phyloP scores from a whole-genome alignment of 305 asterid species.

The Coffea humblotiana region DNA sequence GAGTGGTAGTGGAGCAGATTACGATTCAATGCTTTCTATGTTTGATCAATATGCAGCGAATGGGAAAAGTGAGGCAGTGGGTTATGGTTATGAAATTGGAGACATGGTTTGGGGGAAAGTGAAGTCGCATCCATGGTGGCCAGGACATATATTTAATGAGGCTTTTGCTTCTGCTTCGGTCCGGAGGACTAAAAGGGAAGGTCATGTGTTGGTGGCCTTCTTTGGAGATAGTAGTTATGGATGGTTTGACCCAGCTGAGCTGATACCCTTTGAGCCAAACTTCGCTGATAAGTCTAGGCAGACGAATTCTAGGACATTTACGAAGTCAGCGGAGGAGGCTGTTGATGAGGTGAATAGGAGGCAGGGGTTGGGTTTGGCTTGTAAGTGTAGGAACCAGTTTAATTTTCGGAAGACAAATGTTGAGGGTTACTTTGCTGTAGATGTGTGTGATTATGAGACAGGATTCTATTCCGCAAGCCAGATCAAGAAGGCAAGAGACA shows the following conservation, averaged over 20 bases:
- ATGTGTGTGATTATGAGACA: slow-evolving; percentile 61
- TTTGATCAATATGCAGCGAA: slow-evolving; percentile 62
- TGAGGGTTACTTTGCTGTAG: slow-evolving; percentile 62
- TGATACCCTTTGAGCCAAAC: slow-evolving; percentile 71
- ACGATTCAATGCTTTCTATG: slow-evolving; percentile 59
- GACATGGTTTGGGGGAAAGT: slow-evolving; percentile 99
- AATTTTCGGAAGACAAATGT: slow-evolving; percentile 55
- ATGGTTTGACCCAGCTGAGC: slow-evolving; percentile 81
- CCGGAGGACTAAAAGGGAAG: slow-evolving; percentile 67
- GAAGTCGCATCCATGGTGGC: slow-evolving; percentile 99
- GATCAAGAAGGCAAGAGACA: slow-evolving; percentile 62
- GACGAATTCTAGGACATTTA: slow-evolving; percentile 47
- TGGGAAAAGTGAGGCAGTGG: slow-evolving; percentile 46
- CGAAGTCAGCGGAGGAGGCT: slow-evolving; percentile 80
- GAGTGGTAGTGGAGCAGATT: slow-evolving; percentile 28
- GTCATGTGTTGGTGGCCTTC: slow-evolving; percentile 81
- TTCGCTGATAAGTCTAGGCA: slow-evolving; percentile 72
- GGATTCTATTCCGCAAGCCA: slow-evolving; percentile 57
- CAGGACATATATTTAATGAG: slow-evolving; percentile 79
- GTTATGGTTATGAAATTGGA: slow-evolving; percentile 63
- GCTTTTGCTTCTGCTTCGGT: slow-evolving; percentile 66
- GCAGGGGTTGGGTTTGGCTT: slow-evolving; percentile 65
- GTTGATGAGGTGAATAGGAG: slow-evolving; percentile 73
- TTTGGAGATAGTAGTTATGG: slow-evolving; percentile 92
- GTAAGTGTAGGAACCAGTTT: slow-evolving; percentile 66